Evolutionary conservation across 73 alveolate genomes (phyloP).

Genomic region (Tetrahymena malaccensis): DNA sequence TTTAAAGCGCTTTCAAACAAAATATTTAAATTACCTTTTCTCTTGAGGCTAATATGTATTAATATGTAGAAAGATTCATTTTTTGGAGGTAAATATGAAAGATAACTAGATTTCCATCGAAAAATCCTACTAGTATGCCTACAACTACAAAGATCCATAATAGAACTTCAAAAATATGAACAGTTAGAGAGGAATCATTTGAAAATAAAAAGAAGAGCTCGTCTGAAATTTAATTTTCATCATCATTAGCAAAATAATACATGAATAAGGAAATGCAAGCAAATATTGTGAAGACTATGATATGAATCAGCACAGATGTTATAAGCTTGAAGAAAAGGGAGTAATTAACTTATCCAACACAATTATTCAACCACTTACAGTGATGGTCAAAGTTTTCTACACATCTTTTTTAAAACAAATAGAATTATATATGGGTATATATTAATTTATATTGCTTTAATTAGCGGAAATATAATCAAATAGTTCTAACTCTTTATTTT

Average conservation of each 20-base stretch:
- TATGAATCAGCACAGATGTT: background rate
- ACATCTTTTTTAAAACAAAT: conserved; percentile 10
- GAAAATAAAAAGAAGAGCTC: background rate
- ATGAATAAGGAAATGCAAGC: background rate
- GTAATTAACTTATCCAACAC: conserved; percentile 29
- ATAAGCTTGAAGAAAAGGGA: conserved; percentile 1
- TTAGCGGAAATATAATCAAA: background rate
- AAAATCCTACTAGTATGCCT: background rate
- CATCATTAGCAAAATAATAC: background rate
- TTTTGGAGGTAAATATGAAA: background rate
- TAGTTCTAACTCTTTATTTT: background rate
- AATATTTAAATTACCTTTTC: background rate
- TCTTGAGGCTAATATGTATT: background rate
- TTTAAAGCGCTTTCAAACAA: background rate
- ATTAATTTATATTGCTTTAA: background rate
- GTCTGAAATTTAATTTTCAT: background rate
- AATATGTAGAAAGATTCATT: background rate
- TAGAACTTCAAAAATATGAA: background rate
- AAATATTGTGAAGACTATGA: background rate
- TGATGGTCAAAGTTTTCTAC: conserved; percentile 42
- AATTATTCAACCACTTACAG: conserved; percentile 41
- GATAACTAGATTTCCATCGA: background rate
- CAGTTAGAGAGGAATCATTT: background rate
- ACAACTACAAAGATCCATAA: background rate
- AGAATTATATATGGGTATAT: background rate